phyloP scores from a whole-genome alignment of 306 rosid species.

The Cucumis sativus region DNA sequence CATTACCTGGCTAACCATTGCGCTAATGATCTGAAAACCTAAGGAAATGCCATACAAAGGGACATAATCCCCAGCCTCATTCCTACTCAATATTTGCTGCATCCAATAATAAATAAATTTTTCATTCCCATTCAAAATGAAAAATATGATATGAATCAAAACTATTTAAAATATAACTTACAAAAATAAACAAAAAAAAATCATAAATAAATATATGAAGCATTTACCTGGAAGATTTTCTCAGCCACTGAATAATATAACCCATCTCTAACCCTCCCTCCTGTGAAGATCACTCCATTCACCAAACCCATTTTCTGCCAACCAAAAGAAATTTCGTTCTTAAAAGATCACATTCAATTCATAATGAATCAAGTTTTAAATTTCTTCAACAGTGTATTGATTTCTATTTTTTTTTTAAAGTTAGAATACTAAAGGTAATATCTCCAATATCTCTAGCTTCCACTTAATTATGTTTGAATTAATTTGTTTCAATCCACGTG shows the following conservation, averaged over 20 bases:
- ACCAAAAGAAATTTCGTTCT: too few species aligned
- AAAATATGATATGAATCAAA: too few species aligned
- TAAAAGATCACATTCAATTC: too few species aligned
- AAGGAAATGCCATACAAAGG: conserved; percentile 60
- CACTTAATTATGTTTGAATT: not conserved
- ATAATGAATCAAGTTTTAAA: too few species aligned
- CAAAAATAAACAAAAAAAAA: too few species aligned
- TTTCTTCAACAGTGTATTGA: too few species aligned
- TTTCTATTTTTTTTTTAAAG: too few species aligned
- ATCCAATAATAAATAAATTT: conserved; percentile 2
- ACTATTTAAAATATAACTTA: too few species aligned
- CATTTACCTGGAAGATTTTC: conserved; percentile 58
- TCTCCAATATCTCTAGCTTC: too few species aligned
- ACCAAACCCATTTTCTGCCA: conserved; percentile 65
- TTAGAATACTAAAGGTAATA: too few species aligned
- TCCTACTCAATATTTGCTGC: conserved; percentile 56
- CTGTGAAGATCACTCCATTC: conserved; percentile 76
- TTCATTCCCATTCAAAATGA: too few species aligned
- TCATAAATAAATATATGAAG: too few species aligned
- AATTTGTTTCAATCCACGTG: not conserved
- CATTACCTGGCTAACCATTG: conserved; percentile 59
- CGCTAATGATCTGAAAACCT: conserved; percentile 56
- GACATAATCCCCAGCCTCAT: conserved; percentile 65
- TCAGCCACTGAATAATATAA: conserved; percentile 33
- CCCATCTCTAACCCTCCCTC: conserved; percentile 62